Conservation (phyloP, 2,329 filamentous ascomycete genomes). For the Aulographum hederae region DNA sequence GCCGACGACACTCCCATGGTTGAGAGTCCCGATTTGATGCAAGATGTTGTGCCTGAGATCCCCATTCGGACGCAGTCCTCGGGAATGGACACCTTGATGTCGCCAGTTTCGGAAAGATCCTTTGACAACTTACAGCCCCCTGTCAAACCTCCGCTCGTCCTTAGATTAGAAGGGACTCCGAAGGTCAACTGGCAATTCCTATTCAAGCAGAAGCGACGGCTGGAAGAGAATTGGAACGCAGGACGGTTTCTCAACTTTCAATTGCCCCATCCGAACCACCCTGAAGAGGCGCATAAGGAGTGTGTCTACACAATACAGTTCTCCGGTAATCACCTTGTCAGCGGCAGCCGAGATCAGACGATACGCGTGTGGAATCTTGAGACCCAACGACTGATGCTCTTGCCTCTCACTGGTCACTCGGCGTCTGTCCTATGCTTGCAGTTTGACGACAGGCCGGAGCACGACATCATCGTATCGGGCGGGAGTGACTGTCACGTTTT, state of each 20-base stretch:
- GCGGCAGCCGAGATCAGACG: slow-evolving; percentile 75
- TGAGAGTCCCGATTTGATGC: slow-evolving; percentile 17
- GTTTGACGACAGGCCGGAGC: slow-evolving; percentile 72
- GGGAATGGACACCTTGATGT: not conserved
- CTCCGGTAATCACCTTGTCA: slow-evolving; percentile 69
- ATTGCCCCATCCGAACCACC: slow-evolving; percentile 65
- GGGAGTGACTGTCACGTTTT: slow-evolving; percentile 87
- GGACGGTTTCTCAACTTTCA: slow-evolving; percentile 76
- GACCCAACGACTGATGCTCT: slow-evolving; percentile 55
- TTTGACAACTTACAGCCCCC: slow-evolving; percentile 3
- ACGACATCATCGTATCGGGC: slow-evolving; percentile 88
- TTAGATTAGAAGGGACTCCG: slow-evolving; percentile 14
- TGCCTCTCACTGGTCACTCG: slow-evolving; percentile 57
- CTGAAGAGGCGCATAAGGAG: slow-evolving; percentile 70
- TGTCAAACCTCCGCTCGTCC: slow-evolving; percentile 13
- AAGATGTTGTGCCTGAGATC: slow-evolving; percentile 13
- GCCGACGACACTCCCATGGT: slow-evolving; percentile 19
- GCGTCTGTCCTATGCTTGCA: slow-evolving; percentile 90
- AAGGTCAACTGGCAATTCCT: slow-evolving; percentile 85
- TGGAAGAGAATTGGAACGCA: slow-evolving; percentile 84
- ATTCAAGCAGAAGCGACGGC: slow-evolving; percentile 66
- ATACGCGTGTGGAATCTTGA: slow-evolving; percentile 82
- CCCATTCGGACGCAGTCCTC: too few species aligned
- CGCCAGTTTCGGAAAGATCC: not conserved
- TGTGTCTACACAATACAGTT: slow-evolving; percentile 95